Percentiles rank a stretch among this genome's conserved stretches.
These are phyloP conservation scores for Myxozyma neglecta DNA, from an alignment of 805 yeast species.

Conservation along the genomic window DNA sequence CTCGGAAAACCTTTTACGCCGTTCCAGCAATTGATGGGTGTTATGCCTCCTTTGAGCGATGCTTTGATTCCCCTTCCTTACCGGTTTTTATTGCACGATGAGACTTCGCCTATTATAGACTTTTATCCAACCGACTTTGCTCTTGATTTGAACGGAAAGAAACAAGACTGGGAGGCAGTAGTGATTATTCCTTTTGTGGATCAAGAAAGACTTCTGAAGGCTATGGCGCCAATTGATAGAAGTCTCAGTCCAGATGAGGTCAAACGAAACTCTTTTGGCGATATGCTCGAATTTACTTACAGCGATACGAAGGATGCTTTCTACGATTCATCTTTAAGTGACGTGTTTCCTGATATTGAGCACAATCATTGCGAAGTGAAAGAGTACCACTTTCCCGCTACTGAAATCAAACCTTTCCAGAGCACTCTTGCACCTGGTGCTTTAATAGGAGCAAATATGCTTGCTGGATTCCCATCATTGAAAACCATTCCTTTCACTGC, in stretches of 20 bases:
- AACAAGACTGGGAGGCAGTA: conserved; percentile 97
- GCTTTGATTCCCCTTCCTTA: conserved; percentile 73
- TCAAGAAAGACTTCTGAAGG: conserved; percentile 66
- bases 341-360: conserved; percentile 72
- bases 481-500: conserved; percentile 62
- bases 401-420: conserved; percentile 42
- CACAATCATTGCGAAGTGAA: conserved; percentile 75
- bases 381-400: conserved; percentile 52
- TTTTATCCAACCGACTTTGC: conserved; percentile 88
- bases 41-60: conserved; percentile 88
- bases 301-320: conserved; percentile 72
- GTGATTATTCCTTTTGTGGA: conserved; percentile 91
- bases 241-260: conserved; percentile 69
- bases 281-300: conserved; percentile 63
- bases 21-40: conserved; percentile 96
- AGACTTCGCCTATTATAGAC: conserved; percentile 80
- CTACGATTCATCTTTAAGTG: conserved; percentile 74
- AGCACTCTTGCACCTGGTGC: conserved; percentile 67
- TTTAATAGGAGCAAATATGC: conserved; percentile 61
- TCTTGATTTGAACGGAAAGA: conserved; percentile 89
- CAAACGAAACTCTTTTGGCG: conserved; percentile 72
- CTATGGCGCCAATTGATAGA: conserved; percentile 65
- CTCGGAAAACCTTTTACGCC: conserved; percentile 82
- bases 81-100: conserved; percentile 80
- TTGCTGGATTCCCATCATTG: conserved; percentile 91